Conservation (phyloP, 208 protist genomes). For the Leishmania amazonensis region DNA sequence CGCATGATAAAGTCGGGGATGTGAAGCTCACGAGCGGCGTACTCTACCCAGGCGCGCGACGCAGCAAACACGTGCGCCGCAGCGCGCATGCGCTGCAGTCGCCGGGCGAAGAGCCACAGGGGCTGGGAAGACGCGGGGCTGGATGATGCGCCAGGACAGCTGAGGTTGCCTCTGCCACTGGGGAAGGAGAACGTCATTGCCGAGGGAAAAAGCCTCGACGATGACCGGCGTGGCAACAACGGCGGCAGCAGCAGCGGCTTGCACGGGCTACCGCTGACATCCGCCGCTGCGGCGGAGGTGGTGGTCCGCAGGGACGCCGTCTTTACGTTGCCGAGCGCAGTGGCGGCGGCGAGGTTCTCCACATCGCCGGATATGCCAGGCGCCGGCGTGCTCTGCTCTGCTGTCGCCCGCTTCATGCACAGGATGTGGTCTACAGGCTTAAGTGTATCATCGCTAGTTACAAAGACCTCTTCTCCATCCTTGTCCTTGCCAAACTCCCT, state of each 20-base stretch:
- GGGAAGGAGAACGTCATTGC: background rate
- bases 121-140: background rate
- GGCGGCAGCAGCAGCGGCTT: background rate
- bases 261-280: background rate
- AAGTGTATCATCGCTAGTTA: background rate
- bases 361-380: background rate
- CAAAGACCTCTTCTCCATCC: background rate
- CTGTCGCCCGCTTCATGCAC: background rate
- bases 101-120: background rate
- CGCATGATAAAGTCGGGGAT: conserved; percentile 18
- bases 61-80: background rate
- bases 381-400: background rate
- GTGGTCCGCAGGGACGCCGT: background rate
- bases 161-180: background rate
- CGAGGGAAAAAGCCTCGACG: background rate
- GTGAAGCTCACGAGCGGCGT: background rate
- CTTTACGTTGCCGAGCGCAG: background rate
- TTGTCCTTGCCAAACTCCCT: background rate
- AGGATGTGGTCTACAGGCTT: background rate
- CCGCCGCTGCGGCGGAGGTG: background rate
- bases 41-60: background rate
- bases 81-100: background rate
- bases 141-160: background rate
- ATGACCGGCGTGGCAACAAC: background rate
- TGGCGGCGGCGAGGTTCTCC: background rate